Conservation (phyloP, 345 rosid species). For the Melaleuca quinquenervia region DNA sequence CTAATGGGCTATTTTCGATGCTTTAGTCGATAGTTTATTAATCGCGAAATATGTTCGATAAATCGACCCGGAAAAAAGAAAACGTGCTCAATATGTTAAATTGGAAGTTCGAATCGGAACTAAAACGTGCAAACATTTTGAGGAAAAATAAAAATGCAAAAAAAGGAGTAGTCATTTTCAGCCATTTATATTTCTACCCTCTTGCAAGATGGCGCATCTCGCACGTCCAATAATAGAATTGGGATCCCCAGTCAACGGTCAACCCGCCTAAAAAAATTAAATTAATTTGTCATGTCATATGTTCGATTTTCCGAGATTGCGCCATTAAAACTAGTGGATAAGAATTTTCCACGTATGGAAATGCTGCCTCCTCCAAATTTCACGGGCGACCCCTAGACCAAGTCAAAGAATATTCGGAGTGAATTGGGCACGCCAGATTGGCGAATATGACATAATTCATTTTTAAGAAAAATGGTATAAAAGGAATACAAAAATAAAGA, state of each 20-base stretch:
- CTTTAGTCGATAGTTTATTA: too few species aligned
- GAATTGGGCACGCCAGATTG: background rate
- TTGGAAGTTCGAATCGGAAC: background rate
- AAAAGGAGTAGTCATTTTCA: background rate
- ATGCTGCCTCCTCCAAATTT: background rate
- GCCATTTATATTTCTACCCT: background rate
- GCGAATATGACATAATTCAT: background rate
- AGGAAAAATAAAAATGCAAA: background rate
- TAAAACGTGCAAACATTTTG: background rate
- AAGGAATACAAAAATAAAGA: background rate
- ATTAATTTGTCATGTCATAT: background rate
- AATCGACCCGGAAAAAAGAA: background rate
- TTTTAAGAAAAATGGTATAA: background rate
- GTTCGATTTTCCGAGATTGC: too few species aligned
- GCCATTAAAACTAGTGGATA: background rate
- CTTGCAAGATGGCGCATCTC: background rate
- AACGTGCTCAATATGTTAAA: background rate
- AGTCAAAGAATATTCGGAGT: background rate
- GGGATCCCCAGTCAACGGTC: background rate
- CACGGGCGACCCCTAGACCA: background rate
- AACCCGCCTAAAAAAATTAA: background rate
- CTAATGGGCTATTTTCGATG: background rate
- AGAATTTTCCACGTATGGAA: background rate
- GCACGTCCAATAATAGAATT: background rate
- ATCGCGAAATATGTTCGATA: background rate